Base-by-base conservation (phyloP, 2,329 filamentous ascomycete species). In the Ceratocystis alfenasii region DNA sequence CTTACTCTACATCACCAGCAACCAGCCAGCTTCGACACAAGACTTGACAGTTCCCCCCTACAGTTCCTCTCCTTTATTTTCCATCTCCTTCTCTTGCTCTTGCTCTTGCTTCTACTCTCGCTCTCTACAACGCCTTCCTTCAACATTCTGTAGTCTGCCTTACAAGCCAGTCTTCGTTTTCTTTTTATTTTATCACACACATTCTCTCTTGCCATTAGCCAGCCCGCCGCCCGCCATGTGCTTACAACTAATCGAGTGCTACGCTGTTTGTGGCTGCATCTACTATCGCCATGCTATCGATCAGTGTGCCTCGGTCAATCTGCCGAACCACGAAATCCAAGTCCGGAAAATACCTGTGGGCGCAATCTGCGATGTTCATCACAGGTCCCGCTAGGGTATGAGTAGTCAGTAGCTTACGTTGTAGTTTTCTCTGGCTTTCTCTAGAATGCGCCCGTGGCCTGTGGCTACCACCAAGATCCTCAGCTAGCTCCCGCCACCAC, bases 261-360 rank as follows among this genome's bases (percentile, higher is more conserved):
- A 91, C 79, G 86, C 90, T 65, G 89, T 87, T 66, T 96, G 91
- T 81, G 83, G 86, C 69, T 96, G 91, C 77, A 81, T 93, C 71
- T 95, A 96, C 80, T 90, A 93, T 79, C 82, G 87, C 72, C 92
- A 96, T 74, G 86, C 89, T 61, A 81, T 96, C 71, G 91, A 96
- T 73, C 87, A 88, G 68, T 96, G 91, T 74, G 80, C 85, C 62
- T 80, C 84, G 45, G 90, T 90, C 73, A 88, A 87, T 68, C 85
- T 87, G 68, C 83, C 84, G 62, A 87, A 87, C 60, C 91, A 96
- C 72, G 71, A 72, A 59, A 78, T 92, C 66, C 84, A 90, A 70
- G 86, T 89, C 72, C 87, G 87, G 73, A 88, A 83, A 5, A 88
- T 96, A 63, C 79, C 89, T 22, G 90, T 96, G 28, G 92, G 91